Conservation (phyloP, 305 asterid species). For the Fraxinus ornus region DNA sequence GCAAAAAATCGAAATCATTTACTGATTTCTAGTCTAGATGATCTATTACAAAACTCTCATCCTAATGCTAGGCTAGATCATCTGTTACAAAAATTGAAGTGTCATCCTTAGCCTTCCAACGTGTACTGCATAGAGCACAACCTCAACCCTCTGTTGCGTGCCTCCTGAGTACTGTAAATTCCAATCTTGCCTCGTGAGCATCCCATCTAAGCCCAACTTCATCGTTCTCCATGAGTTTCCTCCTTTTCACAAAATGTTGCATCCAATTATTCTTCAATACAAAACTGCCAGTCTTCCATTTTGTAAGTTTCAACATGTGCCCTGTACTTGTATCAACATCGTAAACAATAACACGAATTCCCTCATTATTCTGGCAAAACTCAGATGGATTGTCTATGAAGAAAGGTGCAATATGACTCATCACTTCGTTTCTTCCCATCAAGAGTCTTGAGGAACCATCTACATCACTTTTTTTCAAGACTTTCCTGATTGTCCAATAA, state of each 20-base stretch:
- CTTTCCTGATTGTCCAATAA: conserved; percentile 13
- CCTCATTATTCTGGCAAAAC: not conserved
- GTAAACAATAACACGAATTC: not conserved
- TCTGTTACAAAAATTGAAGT: too few relatives aligned
- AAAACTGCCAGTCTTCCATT: conserved; percentile 6
- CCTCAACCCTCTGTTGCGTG: not conserved
- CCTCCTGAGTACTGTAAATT: not conserved
- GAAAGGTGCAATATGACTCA: not conserved
- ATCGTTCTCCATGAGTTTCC: conserved; percentile 7
- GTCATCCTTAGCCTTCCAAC: not conserved
- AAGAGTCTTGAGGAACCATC: not conserved
- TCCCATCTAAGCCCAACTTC: conserved; percentile 21
- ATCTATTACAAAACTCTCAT: not conserved
- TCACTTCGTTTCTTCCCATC: not conserved
- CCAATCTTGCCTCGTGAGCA: not conserved
- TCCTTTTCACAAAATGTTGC: conserved; percentile 13
- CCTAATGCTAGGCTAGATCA: not conserved
- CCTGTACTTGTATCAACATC: conserved; percentile 11
- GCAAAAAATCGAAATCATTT: not conserved
- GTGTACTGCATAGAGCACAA: not conserved
- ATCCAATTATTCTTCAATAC: not conserved
- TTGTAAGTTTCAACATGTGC: not conserved
- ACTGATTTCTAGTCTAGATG: not conserved
- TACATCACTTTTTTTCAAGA: not conserved
- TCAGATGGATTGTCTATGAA: not conserved